Evolutionary conservation across 208 protist genomes (phyloP), one percentile per base, ranked within the genome.

Genomic region (Trypanosoma brucei): DNA sequence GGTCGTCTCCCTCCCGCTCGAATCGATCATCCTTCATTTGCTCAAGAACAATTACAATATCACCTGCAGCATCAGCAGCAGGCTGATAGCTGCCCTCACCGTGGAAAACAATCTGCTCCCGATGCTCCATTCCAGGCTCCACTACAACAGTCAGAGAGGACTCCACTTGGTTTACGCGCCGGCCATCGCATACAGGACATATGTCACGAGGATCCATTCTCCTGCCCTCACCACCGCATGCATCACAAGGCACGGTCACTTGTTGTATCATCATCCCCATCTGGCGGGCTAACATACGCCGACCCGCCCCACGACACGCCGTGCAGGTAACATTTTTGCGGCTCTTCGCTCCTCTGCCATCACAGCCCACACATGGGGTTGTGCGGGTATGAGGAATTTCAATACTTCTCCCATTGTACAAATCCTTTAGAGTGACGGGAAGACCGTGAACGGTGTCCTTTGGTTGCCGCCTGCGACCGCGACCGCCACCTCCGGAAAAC

Each of bases 221-320:
- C 55, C 88, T 62, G 14, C 97, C 97, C 14, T 65, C 71, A 49
- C 97, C 97, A 9, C 83, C 65, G 76, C 98, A 99, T 0, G 76
- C 75, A 22, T 82, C 65, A 82, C 98, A 99, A 5, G 78, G 45
- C 11, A 63, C 68, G 49, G 91, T 85, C 53, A 97, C 68, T 73
- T 98, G 95, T 74, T 97, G 92, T 38, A 97, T 81, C 91, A 98
- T 98, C 77, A 97, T 97, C 7, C 94, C 97, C 79, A 98, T 81
- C 81, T 98, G 96, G 31, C 83, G 91, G 2, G 98, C 64, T 45
- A 95, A 63, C 31, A 97, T 62, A 22, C 87, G 79, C 31, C 87
- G 62, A 44, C 98, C 97, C 14, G 69, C 79, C 1, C 98, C 97
- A n/a, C 91, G 55, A 76, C 97, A 99, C 30, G 55, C 58, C 3